These are phyloP conservation scores for Populus deltoides DNA, from an alignment of 345 rosid species.

Conservation along the genomic window DNA sequence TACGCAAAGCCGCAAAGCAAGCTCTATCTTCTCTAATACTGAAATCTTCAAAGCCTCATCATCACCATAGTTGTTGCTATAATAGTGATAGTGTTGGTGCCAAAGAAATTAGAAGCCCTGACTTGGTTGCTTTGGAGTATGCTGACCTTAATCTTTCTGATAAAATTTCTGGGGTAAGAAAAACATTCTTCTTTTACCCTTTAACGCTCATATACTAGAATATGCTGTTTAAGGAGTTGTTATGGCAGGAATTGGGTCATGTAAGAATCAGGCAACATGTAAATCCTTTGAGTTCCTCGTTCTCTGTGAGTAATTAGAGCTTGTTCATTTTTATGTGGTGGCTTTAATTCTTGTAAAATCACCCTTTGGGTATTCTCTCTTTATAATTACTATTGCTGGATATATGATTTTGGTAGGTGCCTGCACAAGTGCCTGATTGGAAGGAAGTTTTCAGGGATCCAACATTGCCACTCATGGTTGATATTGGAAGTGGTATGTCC, in stretches of 20 bases:
- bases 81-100: conserved; percentile 8
- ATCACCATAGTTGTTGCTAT: conserved; percentile 12
- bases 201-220: not conserved
- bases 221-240: not conserved
- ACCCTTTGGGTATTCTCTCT: not conserved
- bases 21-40: conserved; percentile 18
- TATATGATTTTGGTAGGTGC: conserved; percentile 38
- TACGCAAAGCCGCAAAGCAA: conserved; percentile 36
- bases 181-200: not conserved
- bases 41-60: not conserved
- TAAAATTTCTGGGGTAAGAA: conserved; percentile 50
- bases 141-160: conserved; percentile 69
- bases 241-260: conserved; percentile 67
- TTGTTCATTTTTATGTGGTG: not conserved
- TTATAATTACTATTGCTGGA: not conserved
- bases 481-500: conserved; percentile 80
- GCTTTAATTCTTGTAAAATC: not conserved
- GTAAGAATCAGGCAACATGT: conserved; percentile 91
- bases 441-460: conserved; percentile 68
- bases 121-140: conserved; percentile 71
- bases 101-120: conserved; percentile 48
- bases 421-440: conserved; percentile 72
- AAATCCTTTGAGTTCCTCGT: conserved; percentile 81
- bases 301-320: conserved; percentile 46
- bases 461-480: conserved; percentile 82